A percentile compares a stretch with the other conserved stretches of the same genome.
These are phyloP conservation scores for Trichoderma pleuroti DNA, from an alignment of 2,329 filamentous ascomycete species.

Conservation along the genomic window DNA sequence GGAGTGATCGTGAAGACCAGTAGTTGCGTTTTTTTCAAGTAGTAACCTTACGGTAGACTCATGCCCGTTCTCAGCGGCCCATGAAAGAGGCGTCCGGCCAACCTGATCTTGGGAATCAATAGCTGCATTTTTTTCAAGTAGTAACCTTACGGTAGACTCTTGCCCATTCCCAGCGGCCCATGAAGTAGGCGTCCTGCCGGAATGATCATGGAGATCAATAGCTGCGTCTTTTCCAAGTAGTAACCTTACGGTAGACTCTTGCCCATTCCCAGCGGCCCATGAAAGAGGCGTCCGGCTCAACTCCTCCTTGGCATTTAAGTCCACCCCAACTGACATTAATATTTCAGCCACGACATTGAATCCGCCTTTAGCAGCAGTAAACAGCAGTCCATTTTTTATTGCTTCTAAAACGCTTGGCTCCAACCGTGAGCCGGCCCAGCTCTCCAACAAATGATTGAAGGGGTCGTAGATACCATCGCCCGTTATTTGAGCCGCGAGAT, in stretches of 20 bases:
- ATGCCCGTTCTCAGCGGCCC: neutral
- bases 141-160: neutral
- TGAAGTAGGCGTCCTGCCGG: neutral
- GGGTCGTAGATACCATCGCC: rapidly evolving
- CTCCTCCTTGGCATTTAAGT: rapidly evolving
- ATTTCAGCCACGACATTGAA: neutral
- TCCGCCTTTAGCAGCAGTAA: neutral
- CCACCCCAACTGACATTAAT: neutral
- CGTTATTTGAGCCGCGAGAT: neutral
- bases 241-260: neutral
- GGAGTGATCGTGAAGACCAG: too few species aligned
- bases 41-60: neutral
- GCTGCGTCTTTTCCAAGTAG: too few species aligned
- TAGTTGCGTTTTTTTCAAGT: neutral
- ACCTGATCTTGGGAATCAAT: rapidly evolving
- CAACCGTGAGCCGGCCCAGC: neutral
- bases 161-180: neutral
- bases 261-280: neutral
- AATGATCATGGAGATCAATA: too few species aligned
- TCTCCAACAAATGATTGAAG: neutral
- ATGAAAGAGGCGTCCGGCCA: neutral
- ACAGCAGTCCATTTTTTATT: neutral
- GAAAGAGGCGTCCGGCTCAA: neutral
- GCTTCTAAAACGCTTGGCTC: too few species aligned
- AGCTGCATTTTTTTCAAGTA: too few species aligned